These are phyloP conservation scores for Chrysoporthe deuterocubensis DNA, from an alignment of 2,329 filamentous ascomycete species.

Conservation along the genomic window DNA sequence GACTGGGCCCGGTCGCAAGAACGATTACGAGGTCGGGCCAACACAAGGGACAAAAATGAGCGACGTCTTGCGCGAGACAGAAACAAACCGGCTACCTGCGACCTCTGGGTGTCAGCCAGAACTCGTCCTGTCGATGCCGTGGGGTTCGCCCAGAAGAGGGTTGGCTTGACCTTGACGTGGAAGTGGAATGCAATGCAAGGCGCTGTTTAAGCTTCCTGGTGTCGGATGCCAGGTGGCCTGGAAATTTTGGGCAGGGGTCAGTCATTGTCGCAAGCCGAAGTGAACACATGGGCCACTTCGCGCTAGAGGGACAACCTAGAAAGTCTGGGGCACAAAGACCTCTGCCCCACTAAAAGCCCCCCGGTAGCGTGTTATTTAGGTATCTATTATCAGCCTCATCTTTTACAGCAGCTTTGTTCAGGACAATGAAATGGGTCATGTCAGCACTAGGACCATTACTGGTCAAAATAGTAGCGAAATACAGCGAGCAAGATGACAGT, in stretches of 20 bases:
- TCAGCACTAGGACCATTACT: neutral
- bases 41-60: slow-evolving; percentile 12
- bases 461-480: neutral
- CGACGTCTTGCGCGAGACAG: slow-evolving; percentile 1
- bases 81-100: slow-evolving; percentile 17
- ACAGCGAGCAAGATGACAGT: neutral
- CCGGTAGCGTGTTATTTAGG: neutral
- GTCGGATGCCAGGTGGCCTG: slow-evolving; percentile 38
- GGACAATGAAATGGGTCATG: neutral
- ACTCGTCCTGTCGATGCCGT: neutral
- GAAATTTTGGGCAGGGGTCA: slow-evolving; percentile 36
- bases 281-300: slow-evolving; percentile 17
- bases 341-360: neutral
- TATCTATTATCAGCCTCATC: slow-evolving; percentile 7
- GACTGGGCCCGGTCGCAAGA: slow-evolving; percentile 5
- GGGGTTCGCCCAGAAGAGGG: slow-evolving; percentile 1
- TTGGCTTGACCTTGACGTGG: neutral
- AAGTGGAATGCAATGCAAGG: slow-evolving; percentile 5
- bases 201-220: slow-evolving; percentile 6
- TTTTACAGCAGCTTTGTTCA: neutral
- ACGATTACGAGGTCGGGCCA: neutral
- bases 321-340: slow-evolving; percentile 1
- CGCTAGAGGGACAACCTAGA: neutral
- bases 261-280: slow-evolving; percentile 12
- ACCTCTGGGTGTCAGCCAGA: slow-evolving; percentile 1